Base-by-base conservation (phyloP, 192 early-diverging fungal species). In the Coemansia aciculifera region DNA sequence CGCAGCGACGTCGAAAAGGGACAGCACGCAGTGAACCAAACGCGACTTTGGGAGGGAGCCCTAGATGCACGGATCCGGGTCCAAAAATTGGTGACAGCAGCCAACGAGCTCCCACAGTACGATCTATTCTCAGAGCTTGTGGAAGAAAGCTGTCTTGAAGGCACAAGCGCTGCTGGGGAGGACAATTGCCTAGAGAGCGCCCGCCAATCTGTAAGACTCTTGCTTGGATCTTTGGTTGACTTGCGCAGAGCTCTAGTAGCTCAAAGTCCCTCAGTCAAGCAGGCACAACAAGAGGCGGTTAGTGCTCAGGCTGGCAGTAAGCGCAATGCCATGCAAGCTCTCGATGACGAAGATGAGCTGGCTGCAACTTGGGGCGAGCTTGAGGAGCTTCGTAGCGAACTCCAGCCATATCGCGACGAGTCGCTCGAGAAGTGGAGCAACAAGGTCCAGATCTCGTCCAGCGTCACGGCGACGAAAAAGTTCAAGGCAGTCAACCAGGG, bases 401-500 rank as follows among this genome's bases (percentile, higher is more conserved):
- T 95, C 72, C 75, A 77, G n/a, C 83, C 89, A 5, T 99, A 84
- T 81, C 92, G 93, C n/a, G 85, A 94, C 69, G 73, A 82, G 63
- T 94, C 93, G 10, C 84, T 99, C 24, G 96, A 98, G 42, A 98
- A 95, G 68, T 99, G 97, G 97, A 89, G 88, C 71, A 89, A 86
- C 77, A 97, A 95, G 71, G 90, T 94, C 1, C 89, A 90, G 61
- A 83, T 89, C 11, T 85, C 93, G 3, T 86, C 88, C 5, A 89
- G 87, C 31, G 83, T 90, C 10, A 82, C 89, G 0, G 77, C 90
- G 39, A 84, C 88, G 72, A 99, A 96, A 67, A 96, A 96, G 72
- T 97, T 99, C 86, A 98, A 96, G 73, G 93, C 93, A 0, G 90
- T 99, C 71, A 94, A 99, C 83, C 91, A 94, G 83, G 85, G 89